Conservation (phyloP, 2,329 filamentous ascomycete species). For the Aspergillus tubingensis region DNA sequence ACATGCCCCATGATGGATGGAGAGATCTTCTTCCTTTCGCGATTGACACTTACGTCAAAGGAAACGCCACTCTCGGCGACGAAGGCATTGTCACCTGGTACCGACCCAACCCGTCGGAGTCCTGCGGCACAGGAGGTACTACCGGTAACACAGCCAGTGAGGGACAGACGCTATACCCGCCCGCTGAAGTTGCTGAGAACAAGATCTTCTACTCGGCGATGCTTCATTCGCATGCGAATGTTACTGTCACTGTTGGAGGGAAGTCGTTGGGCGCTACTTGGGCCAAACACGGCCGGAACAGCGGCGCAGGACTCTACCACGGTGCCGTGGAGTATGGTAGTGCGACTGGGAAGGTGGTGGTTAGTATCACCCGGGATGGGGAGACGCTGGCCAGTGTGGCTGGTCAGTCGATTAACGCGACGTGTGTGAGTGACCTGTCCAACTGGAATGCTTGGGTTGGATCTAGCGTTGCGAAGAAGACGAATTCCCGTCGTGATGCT, state of each 20-base stretch:
- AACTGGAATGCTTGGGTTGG: background rate
- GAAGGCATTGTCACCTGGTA: background rate
- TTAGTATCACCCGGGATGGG: background rate
- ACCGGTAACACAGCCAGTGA: background rate
- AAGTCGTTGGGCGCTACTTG: background rate
- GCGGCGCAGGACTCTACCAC: background rate
- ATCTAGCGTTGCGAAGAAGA: background rate
- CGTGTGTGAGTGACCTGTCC: background rate
- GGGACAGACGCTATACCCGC: background rate
- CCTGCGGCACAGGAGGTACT: background rate
- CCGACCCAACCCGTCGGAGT: background rate
- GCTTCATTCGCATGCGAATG: background rate
- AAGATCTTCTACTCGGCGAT: background rate
- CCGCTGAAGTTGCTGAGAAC: background rate
- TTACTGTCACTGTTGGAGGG: background rate
- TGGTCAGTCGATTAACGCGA: background rate
- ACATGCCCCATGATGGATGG: slow-evolving; percentile 3
- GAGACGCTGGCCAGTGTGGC: background rate
- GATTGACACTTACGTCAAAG: background rate
- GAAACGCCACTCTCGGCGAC: background rate
- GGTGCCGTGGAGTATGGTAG: background rate
- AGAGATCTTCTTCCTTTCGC: background rate
- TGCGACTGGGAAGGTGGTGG: background rate
- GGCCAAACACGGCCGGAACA: background rate
- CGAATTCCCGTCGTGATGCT: background rate